phyloP scores from a whole-genome alignment of 371 early-diverging fungal species.

The Apophysomyces trapeziformis region DNA sequence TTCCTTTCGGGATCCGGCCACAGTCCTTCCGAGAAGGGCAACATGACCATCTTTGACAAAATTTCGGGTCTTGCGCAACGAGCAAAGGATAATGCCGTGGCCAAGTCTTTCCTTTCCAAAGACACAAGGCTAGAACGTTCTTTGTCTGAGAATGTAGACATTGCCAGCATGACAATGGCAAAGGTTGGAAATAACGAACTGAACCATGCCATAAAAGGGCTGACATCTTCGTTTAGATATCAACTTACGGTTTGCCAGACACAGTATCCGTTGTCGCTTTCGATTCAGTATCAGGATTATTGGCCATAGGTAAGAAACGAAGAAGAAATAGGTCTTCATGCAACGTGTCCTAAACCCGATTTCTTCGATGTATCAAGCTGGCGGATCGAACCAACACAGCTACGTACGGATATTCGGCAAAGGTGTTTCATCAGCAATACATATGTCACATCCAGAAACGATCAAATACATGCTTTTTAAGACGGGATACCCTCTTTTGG shows the following conservation, averaged over 20 bases:
- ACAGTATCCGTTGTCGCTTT: constrained; percentile 50
- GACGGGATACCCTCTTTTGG: constrained; percentile 49
- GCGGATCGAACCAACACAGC: constrained; percentile 23
- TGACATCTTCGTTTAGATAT: constrained; percentile 25
- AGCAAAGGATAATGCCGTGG: constrained; percentile 45
- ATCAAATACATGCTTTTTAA: constrained; percentile 60
- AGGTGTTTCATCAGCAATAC: constrained; percentile 37
- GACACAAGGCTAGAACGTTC: constrained; percentile 48
- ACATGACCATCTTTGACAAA: constrained; percentile 46
- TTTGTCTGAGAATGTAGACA: constrained; percentile 32
- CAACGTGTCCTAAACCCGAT: no score
- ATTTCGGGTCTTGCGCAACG: constrained; percentile 43
- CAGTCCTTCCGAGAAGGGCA: constrained; percentile 10
- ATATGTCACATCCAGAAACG: constrained; percentile 29
- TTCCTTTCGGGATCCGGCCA: background rate
- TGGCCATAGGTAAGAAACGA: constrained; percentile 55
- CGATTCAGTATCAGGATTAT: constrained; percentile 58
- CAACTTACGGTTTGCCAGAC: constrained; percentile 57
- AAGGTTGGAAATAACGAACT: constrained; percentile 5
- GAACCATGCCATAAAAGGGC: background rate
- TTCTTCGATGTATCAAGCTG: constrained; percentile 7
- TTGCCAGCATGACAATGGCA: constrained; percentile 24
- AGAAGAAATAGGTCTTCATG: no score
- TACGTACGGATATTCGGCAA: constrained; percentile 48
- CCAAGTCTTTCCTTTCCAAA: constrained; percentile 41